A percentile compares a stretch with the other conserved stretches of the same genome.
Evolutionary conservation across 2,329 filamentous ascomycete species (phyloP).

Genomic region (Alternaria novae-zelandiae): DNA sequence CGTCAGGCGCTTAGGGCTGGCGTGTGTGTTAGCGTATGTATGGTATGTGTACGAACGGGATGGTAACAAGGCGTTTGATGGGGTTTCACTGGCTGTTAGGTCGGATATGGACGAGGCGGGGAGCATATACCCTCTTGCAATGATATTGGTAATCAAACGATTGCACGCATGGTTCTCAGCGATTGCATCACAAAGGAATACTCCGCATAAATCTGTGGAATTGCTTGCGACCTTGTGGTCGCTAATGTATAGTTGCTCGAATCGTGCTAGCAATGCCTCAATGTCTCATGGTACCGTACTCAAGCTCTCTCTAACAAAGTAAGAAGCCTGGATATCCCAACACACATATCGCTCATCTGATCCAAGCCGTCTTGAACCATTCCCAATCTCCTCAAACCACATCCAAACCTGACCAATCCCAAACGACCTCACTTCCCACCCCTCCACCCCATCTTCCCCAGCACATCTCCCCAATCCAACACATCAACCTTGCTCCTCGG

Average conservation of each 20-base stretch:
- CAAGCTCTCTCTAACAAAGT: background rate
- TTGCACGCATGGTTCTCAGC: background rate
- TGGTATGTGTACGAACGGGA: background rate
- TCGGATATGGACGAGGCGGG: background rate
- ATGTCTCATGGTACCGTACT: background rate
- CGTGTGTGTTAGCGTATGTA: background rate
- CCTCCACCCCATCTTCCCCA: conserved; percentile 3
- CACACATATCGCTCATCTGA: background rate
- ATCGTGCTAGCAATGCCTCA: background rate
- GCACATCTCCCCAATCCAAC: conserved; percentile 22
- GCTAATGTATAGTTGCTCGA: background rate
- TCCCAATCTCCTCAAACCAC: background rate
- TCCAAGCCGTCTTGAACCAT: background rate
- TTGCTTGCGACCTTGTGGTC: background rate
- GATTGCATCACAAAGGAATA: background rate
- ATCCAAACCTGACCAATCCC: background rate
- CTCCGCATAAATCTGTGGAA: background rate
- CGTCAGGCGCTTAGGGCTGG: background rate
- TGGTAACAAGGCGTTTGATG: background rate
- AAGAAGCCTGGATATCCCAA: background rate
- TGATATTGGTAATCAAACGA: background rate
- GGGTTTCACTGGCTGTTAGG: background rate
- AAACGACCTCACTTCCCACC: background rate
- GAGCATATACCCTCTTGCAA: background rate
- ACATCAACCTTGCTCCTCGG: conserved; percentile 24